Evolutionary conservation across 495 filamentous ascomycete species (phyloP), one percentile per base, ranked within the genome.

Genomic region (Xylaria flabelliformis): DNA sequence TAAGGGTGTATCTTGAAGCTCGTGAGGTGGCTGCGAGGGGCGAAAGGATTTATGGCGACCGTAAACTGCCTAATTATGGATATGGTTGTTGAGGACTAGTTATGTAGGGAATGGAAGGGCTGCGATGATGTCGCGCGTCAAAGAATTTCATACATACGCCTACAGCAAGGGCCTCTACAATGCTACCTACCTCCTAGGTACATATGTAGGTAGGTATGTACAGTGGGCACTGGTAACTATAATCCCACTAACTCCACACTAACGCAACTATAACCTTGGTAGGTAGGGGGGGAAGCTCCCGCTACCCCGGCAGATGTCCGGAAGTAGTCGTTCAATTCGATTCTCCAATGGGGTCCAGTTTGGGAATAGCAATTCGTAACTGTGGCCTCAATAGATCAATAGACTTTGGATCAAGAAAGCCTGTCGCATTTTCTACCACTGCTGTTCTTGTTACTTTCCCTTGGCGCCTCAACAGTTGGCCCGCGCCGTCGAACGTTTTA

Each of bases 281-380:
- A n/a, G n/a, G n/a, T n/a, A n/a, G n/a, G n/a, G 2, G 26, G 26
- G 26, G 26, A 2, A 29, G 26, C 26, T 29, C 26, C 26, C 26
- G 26, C 26, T 39, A 64, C 15, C 61, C 61, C 61, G 61, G 61
- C 61, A 64, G 39, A 64, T 64, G 3, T 64, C 61, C 36, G 61
- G 36, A 56, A 56, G 36, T 44, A 19, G 6, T 41, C 34, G 29
- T 19, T 53, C 50, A 17, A 56, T 56, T 29, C 4, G 53, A 32
- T 56, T 29, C 53, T 26, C 26, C 3, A 32, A 17, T 56, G 13
- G 13, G 26, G 21, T 42, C 69, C 69, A 71, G 41, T 71, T 71
- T 63, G 50, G 69, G 69, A 71, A 71, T 71, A 65, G 58, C 48
- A 64, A 71, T 65, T 71, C 69, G 69, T 71, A 71, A 71, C 61